These are phyloP conservation scores for Apiospora arundinis DNA, from an alignment of 2,329 filamentous ascomycete species.

Conservation along the genomic window DNA sequence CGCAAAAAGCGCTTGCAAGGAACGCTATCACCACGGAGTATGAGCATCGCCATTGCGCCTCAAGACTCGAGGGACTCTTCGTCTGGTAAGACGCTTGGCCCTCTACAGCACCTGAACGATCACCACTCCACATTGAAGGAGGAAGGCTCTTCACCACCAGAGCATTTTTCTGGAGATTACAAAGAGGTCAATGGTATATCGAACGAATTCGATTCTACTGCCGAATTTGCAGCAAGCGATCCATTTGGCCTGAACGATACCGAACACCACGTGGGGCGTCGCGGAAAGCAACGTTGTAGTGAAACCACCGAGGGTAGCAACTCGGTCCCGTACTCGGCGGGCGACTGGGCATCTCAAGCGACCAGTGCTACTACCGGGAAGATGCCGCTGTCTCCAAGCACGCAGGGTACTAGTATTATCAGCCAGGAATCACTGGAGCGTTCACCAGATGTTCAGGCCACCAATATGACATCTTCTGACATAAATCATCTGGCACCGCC, in stretches of 20 bases:
- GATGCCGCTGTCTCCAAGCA: slow-evolving; percentile 69
- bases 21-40: slow-evolving; percentile 52
- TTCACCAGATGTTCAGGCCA: slow-evolving; percentile 50
- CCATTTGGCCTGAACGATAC: slow-evolving; percentile 52
- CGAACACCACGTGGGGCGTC: slow-evolving; percentile 41
- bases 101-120: slow-evolving; percentile 27
- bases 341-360: slow-evolving; percentile 68
- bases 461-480: slow-evolving; percentile 47
- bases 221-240: slow-evolving; percentile 57
- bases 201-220: slow-evolving; percentile 53
- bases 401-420: slow-evolving; percentile 69
- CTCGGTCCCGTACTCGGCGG: slow-evolving; percentile 55
- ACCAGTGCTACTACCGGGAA: slow-evolving; percentile 69
- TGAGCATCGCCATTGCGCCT: slow-evolving; percentile 45
- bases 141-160: slow-evolving; percentile 32
- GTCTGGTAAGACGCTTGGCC: slow-evolving; percentile 26
- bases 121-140: slow-evolving; percentile 38
- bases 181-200: slow-evolving; percentile 52
- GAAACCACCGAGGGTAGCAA: slow-evolving; percentile 67
- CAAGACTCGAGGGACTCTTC: slow-evolving; percentile 32
- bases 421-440: slow-evolving; percentile 64
- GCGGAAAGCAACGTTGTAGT: slow-evolving; percentile 61
- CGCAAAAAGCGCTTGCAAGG: slow-evolving; percentile 44
- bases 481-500: slow-evolving; percentile 39
- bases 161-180: slow-evolving; percentile 41